Evolutionary conservation across 1,284 basidiomycete genomes (phyloP).

Genomic region (Pterulicium gracile): DNA sequence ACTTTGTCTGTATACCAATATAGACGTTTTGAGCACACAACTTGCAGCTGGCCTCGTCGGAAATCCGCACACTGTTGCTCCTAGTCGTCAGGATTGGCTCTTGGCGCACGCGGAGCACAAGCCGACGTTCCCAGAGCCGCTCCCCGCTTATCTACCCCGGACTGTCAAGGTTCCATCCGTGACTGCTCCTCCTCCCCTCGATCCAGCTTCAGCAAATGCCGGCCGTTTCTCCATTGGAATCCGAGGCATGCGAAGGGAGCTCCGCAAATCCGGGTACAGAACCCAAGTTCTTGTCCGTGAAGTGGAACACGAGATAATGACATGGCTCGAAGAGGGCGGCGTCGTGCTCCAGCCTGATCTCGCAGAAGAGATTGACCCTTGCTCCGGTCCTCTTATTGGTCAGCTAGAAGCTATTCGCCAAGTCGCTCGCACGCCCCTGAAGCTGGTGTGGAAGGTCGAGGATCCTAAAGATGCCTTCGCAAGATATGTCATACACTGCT

Average conservation of each 20-base stretch:
- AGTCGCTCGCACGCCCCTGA: constrained; percentile 49
- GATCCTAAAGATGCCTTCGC: constrained; percentile 57
- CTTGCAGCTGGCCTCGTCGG: constrained; percentile 50
- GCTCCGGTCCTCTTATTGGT: constrained; percentile 23
- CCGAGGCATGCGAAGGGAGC: constrained; percentile 58
- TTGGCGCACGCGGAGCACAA: constrained; percentile 31
- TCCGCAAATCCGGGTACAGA: constrained; percentile 49
- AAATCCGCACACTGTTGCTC: constrained; percentile 58
- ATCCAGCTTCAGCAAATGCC: constrained; percentile 49
- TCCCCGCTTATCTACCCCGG: constrained; percentile 58
- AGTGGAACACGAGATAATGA: constrained; percentile 50
- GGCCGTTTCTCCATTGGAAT: constrained; percentile 67
- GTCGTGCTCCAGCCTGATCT: constrained; percentile 43
- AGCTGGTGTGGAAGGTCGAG: constrained; percentile 57
- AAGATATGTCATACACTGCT: constrained; percentile 71
- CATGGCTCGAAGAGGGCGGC: constrained; percentile 51
- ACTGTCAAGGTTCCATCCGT: constrained; percentile 38
- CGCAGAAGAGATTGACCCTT: constrained; percentile 14
- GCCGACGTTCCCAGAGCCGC: constrained; percentile 63
- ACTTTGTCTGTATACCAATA: not conserved
- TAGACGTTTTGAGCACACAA: constrained; percentile 8
- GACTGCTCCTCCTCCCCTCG: constrained; percentile 23
- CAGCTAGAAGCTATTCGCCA: constrained; percentile 47
- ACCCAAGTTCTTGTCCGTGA: constrained; percentile 51
- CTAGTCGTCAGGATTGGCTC: constrained; percentile 43